Percentiles rank a stretch among this genome's conserved stretches.
Evolutionary conservation across 2,329 filamentous ascomycete genomes (phyloP).

Genomic region (Botrytis fabae): DNA sequence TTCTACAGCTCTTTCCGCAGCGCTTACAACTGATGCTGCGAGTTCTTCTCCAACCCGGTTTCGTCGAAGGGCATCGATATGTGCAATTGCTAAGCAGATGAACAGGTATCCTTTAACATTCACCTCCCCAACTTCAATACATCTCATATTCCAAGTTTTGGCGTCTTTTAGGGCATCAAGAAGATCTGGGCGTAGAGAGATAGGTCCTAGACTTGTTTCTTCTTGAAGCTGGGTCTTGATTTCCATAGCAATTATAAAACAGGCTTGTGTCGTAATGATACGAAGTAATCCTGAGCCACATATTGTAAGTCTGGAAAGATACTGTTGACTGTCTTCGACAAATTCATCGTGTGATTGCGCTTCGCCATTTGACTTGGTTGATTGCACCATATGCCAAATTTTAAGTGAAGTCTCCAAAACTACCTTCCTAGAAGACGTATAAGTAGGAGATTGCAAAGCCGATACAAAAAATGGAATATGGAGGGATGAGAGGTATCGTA

Average conservation of each 20-base stretch:
- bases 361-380: slow-evolving; percentile 30
- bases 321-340: background rate
- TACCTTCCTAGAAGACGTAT: slow-evolving; percentile 53
- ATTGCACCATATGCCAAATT: slow-evolving; percentile 47
- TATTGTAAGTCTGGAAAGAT: background rate
- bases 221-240: slow-evolving; percentile 46
- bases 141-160: slow-evolving; percentile 41
- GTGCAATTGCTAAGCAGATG: slow-evolving; percentile 43
- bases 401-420: slow-evolving; percentile 51
- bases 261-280: slow-evolving; percentile 40
- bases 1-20: slow-evolving; percentile 44
- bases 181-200: slow-evolving; percentile 45
- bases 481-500: slow-evolving; percentile 55
- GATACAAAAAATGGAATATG: slow-evolving; percentile 54
- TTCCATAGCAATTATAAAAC: slow-evolving; percentile 46
- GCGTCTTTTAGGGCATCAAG: slow-evolving; percentile 46
- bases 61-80: slow-evolving; percentile 47
- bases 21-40: slow-evolving; percentile 41
- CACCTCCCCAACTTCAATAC: slow-evolving; percentile 47
- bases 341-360: too few relatives aligned
- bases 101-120: slow-evolving; percentile 46
- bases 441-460: slow-evolving; percentile 46
- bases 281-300: slow-evolving; percentile 4
- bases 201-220: slow-evolving; percentile 43
- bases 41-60: slow-evolving; percentile 43